Conservation (phyloP, 2,329 filamentous ascomycete species). For the Penicillium rolfsii region DNA sequence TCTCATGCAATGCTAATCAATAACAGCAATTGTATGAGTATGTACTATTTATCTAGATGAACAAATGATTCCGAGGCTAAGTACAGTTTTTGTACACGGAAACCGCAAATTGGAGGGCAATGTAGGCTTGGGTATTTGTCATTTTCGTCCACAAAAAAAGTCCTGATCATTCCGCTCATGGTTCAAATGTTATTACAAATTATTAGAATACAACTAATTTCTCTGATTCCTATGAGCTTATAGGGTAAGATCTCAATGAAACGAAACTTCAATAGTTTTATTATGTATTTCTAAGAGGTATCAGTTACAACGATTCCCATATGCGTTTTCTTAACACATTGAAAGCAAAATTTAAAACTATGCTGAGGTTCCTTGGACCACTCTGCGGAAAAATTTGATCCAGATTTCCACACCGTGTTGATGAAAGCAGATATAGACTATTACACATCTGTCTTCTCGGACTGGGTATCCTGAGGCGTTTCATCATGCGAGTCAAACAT, state of each 20-base stretch:
- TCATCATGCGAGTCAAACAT: slow-evolving; percentile 25
- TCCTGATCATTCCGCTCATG: not conserved
- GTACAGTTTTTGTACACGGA: not conserved
- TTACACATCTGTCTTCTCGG: slow-evolving; percentile 7
- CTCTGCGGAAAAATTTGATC: not conserved
- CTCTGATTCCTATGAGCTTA: too few relatives aligned
- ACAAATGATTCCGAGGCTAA: not conserved
- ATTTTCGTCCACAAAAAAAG: not conserved
- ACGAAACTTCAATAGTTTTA: too few relatives aligned
- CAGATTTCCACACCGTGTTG: not conserved
- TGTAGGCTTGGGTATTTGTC: not conserved
- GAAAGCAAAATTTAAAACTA: too few relatives aligned
- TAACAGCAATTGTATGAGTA: not conserved
- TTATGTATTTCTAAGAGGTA: too few relatives aligned
- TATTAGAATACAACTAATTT: too few relatives aligned
- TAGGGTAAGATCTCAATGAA: too few relatives aligned
- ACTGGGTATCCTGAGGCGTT: not conserved
- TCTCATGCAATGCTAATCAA: slow-evolving; percentile 13
- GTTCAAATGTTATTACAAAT: not conserved
- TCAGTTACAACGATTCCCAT: not conserved
- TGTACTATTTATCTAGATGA: not conserved
- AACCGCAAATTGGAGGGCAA: not conserved
- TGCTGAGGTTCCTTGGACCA: too few relatives aligned
- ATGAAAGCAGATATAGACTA: not conserved
- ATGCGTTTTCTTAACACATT: not conserved